phyloP scores from a whole-genome alignment of 768 basidiomycete genomes.

The Lyophyllum shimeji region DNA sequence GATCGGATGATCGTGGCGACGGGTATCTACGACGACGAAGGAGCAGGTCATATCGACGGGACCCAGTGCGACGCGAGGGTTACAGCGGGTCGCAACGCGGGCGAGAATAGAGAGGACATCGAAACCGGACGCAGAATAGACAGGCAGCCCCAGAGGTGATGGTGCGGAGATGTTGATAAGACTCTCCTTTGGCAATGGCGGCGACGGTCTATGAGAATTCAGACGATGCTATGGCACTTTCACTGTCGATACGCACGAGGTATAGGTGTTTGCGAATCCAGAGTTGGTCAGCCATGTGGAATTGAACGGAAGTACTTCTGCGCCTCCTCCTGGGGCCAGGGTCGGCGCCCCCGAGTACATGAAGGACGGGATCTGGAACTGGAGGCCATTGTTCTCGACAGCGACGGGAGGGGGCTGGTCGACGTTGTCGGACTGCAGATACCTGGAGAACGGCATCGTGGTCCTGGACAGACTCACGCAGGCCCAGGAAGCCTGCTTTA shows the following conservation, averaged over 20 bases:
- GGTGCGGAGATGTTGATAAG: conserved; percentile 21
- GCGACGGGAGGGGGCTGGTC: conserved; percentile 9
- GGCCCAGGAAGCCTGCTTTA: not conserved
- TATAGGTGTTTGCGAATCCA: conserved; percentile 30
- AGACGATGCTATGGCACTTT: not conserved
- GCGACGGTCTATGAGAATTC: not conserved
- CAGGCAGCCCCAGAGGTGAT: conserved; percentile 42
- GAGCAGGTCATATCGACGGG: conserved; percentile 91
- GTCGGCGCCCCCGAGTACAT: conserved; percentile 57
- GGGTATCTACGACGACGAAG: conserved; percentile 89
- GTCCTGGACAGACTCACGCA: not conserved
- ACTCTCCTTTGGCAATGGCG: conserved; percentile 1
- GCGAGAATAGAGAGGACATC: conserved; percentile 83
- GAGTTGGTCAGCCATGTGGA: conserved; percentile 53
- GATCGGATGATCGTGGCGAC: conserved; percentile 80
- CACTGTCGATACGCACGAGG: not conserved
- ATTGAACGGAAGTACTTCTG: conserved; percentile 62
- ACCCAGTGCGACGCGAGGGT: conserved; percentile 77
- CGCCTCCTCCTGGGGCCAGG: conserved; percentile 71
- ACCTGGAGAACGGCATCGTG: conserved; percentile 42
- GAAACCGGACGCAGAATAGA: conserved; percentile 92
- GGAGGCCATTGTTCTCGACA: conserved; percentile 17
- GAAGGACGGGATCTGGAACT: conserved; percentile 67
- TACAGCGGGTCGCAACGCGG: conserved; percentile 70
- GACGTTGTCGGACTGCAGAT: conserved; percentile 28